Percentiles rank a stretch among this genome's conserved stretches.
phyloP scores from a whole-genome alignment of 805 yeast genomes.

The Starmerella scarabaei region DNA sequence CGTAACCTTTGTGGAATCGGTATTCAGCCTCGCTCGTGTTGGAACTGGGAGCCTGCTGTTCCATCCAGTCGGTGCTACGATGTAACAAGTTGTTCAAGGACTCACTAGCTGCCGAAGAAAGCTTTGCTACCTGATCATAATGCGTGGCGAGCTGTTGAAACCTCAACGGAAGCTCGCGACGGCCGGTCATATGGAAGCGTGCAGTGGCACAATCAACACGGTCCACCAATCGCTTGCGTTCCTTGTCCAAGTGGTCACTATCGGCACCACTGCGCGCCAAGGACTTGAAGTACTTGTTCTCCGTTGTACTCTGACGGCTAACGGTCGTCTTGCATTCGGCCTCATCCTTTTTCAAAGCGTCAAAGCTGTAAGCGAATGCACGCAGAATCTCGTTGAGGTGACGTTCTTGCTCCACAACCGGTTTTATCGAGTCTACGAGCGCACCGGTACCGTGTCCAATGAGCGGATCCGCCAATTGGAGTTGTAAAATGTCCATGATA shows the following conservation, averaged over 20 bases:
- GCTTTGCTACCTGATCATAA: background rate
- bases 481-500: constrained; percentile 7
- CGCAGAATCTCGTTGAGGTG: constrained; percentile 1
- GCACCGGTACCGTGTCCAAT: constrained; percentile 6
- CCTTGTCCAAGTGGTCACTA: background rate
- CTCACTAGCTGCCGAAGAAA: no score
- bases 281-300: constrained; percentile 16
- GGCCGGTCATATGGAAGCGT: constrained; percentile 1
- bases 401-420: constrained; percentile 6
- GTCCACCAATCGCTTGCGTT: background rate
- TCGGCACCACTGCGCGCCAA: constrained; percentile 6
- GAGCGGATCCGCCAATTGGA: constrained; percentile 7
- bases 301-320: constrained; percentile 11
- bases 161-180: constrained; percentile 8
- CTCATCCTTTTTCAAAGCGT: constrained; percentile 18
- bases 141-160: constrained; percentile 1
- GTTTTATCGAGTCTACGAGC: constrained; percentile 4
- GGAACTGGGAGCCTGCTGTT: no score
- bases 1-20: no score
- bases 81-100: no score
- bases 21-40: no score
- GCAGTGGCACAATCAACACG: constrained; percentile 2
- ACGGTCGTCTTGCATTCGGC: constrained; percentile 4
- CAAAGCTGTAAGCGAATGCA: constrained; percentile 14
- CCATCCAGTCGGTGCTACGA: no score